Base-by-base conservation (phyloP, 768 basidiomycete species). In the Boletus huronensis region DNA sequence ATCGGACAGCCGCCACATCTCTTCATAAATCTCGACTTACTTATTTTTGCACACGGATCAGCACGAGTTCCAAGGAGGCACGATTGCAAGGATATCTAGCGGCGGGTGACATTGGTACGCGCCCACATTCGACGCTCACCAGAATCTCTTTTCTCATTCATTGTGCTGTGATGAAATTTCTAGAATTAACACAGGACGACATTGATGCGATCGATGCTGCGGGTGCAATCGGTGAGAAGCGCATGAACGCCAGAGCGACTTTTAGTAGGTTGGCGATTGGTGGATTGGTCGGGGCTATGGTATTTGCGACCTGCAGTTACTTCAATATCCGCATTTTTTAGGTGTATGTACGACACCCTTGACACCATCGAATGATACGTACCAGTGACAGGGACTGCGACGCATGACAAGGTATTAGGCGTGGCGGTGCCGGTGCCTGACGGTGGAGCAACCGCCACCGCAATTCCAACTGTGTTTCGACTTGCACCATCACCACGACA, bases 81-180 rank as follows among this genome's bases (percentile, higher is more conserved):
- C 78, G 90, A 13, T 71, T 92, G 23, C 72, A 85, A 62, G 81
- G 85, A 11, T 92, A 92, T 65, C 72, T 89, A 35, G 72, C 71
- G 40, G 85, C 84, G 1, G 88, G 82, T 0, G 85, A 91, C 61
- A 69, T 91, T 11, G 56, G 85, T 85, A 39, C 14, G 53, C 11
- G 10, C 13, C 3, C 10, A 36, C 4, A 21, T 29, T 31, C 35
- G 17, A 13, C 25, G 10, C 17, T 41, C 13, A 13, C 19, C 35
- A 35, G 23, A 25, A 23, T 6, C 16, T 28, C 32, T 11, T 28
- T 40, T 21, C 21, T 29, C 6, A 25, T 35, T 51, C 21, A 3
- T 8, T 3, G 4, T 48, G n/a, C 7, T 9, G 14, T 47, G 21
- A 23, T 19, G 28, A 29, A 29, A 17, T 29, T 31, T 23, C 0